Evolutionary conservation across 2,329 filamentous ascomycete species (phyloP).

Genomic region (Hypoxylon rubiginosum): DNA sequence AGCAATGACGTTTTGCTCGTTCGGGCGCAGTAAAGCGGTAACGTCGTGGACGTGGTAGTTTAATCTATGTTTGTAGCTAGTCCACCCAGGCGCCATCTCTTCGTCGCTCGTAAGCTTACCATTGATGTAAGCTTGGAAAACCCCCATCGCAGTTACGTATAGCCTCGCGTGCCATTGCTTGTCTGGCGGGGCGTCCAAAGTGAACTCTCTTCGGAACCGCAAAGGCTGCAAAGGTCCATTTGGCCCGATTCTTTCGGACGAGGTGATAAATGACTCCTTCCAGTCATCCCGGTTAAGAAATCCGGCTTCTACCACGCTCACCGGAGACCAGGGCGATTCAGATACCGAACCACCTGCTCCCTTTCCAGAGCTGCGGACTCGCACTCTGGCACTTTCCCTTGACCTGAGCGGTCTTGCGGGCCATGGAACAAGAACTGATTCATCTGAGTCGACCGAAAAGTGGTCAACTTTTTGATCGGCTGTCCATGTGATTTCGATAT

Average conservation of each 20-base stretch:
- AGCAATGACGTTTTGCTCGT: slow-evolving; percentile 54
- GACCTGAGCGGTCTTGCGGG: slow-evolving; percentile 9
- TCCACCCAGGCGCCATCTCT: slow-evolving; percentile 60
- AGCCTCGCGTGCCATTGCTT: slow-evolving; percentile 12
- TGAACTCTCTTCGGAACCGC: slow-evolving; percentile 41
- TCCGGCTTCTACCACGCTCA: slow-evolving; percentile 5
- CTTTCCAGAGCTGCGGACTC: slow-evolving; percentile 3
- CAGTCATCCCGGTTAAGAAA: slow-evolving; percentile 8
- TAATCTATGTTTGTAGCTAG: slow-evolving; percentile 59
- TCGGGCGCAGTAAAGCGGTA: slow-evolving; percentile 49
- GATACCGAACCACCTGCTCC: neutral
- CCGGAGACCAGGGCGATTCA: neutral
- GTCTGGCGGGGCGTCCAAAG: slow-evolving; percentile 2
- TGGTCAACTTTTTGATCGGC: neutral
- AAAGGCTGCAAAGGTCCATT: neutral
- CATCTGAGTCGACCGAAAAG: neutral
- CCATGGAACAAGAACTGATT: slow-evolving; percentile 9
- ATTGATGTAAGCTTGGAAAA: slow-evolving; percentile 57
- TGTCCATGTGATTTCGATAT: slow-evolving; percentile 10
- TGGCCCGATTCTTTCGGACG: neutral
- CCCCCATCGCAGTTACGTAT: slow-evolving; percentile 55
- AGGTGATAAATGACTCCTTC: slow-evolving; percentile 12
- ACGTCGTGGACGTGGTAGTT: slow-evolving; percentile 62
- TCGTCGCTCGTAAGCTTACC: slow-evolving; percentile 50
- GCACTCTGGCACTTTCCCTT: slow-evolving; percentile 7